Base-by-base conservation (phyloP, 495 filamentous ascomycete genomes). In the Penicillium chermesinum region DNA sequence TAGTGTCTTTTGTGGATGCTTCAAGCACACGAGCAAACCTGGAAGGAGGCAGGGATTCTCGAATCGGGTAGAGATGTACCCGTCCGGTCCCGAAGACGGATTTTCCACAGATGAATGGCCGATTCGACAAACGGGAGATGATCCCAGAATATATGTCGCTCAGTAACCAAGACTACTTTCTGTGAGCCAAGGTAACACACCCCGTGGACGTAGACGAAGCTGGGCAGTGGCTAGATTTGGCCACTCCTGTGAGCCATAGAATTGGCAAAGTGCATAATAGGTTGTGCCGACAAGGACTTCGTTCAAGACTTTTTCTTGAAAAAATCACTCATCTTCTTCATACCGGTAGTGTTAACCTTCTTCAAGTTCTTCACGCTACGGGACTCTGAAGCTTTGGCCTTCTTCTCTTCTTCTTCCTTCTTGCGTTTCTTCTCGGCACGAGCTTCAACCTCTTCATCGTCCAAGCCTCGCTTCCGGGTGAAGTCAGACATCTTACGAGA, bases 281-380 rank as follows among this genome's bases (percentile, higher is more conserved):
- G 25, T 30, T 10, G 25, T 30, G 25, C 10, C 25, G 5, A 30
- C 40, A 7, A 25, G 19, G 3, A 9, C 3, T 10, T 7, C 1
- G 13, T 38, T 66, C 58, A 70, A 42, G 62, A 46, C 47, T 69
- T 67, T 49, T 70, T 71, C 50, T 69, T 70, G 64, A 98, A 98
- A 64, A 97, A 98, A 50, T 84, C 79, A 54, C 89, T 96, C 82
- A 98, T 79, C 75, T 96, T 97, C 76, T 87, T 89, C 93, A 99
- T 99, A 19, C 93, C 94, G 13, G 59, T 80, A 0, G 83, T 89
- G 62, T 96, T 86, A 12, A 87, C 91, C 71, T 96, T 97, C 63
- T 84, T 85, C 57, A 99, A 59, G 33, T 91, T 76, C 55, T 77
- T 82, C 1, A 95, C 80, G 0, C 78, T 90, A 15, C 79, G 73